Evolutionary conservation across 2,329 filamentous ascomycete species (phyloP).

Genomic region (Calonectria hongkongensis): DNA sequence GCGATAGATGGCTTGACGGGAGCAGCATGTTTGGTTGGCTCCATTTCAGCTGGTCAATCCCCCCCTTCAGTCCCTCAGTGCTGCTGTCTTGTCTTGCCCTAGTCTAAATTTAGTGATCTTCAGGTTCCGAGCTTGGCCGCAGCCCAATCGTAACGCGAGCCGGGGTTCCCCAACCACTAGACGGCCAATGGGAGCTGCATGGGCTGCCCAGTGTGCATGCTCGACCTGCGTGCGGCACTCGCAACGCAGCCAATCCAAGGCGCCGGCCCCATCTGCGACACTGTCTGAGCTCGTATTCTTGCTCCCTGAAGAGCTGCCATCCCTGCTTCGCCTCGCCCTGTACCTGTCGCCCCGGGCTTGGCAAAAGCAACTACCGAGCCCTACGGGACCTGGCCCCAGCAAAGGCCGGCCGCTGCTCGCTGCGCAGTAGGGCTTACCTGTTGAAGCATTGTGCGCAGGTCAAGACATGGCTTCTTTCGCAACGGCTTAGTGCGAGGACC

Average conservation of each 20-base stretch:
- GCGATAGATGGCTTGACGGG: neutral
- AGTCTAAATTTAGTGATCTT: conserved; percentile 8
- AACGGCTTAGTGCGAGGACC: conserved; percentile 8
- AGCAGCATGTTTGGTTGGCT: neutral
- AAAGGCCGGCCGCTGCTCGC: neutral
- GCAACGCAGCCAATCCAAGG: neutral
- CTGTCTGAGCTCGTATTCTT: conserved; percentile 4
- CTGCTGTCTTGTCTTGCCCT: neutral
- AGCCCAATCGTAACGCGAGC: conserved; percentile 11
- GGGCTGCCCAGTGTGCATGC: neutral
- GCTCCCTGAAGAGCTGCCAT: neutral
- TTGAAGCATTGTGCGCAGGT: neutral
- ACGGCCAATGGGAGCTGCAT: neutral
- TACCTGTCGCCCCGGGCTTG: conserved; percentile 20
- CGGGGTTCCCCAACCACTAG: neutral
- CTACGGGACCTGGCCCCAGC: neutral
- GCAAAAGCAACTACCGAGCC: conserved; percentile 22
- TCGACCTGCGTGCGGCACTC: neutral
- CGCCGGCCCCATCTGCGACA: neutral
- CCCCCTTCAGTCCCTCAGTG: neutral
- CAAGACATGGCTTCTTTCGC: conserved; percentile 6
- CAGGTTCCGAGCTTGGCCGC: neutral
- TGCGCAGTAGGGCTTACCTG: conserved; percentile 3
- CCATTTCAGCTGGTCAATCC: neutral
- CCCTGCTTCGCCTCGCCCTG: conserved; percentile 5